Conservation (phyloP, 768 basidiomycete species). For the Galerina sulciceps region DNA sequence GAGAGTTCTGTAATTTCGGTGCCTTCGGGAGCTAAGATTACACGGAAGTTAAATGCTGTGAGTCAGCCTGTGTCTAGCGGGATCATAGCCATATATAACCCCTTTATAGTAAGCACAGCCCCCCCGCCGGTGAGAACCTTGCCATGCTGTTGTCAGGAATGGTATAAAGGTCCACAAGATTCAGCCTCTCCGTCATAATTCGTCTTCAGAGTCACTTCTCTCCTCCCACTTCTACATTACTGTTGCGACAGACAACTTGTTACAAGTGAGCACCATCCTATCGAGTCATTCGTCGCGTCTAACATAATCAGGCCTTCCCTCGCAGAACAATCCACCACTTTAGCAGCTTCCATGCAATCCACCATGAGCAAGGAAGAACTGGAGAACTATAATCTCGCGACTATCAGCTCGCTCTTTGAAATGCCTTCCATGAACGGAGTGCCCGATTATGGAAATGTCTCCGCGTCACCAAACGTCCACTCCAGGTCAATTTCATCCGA, state of each 20-base stretch:
- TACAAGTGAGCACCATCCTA: background rate
- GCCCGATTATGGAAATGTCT: background rate
- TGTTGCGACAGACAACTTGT: background rate
- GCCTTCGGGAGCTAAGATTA: too few species aligned
- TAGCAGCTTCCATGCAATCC: constrained; percentile 6
- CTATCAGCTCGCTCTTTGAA: constrained; percentile 13
- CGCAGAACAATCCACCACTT: background rate
- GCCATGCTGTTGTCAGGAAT: too few species aligned
- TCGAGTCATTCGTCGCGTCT: background rate
- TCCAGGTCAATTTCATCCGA: constrained; percentile 14
- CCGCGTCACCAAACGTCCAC: constrained; percentile 6
- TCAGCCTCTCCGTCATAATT: too few species aligned
- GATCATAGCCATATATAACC: too few species aligned
- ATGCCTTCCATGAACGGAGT: constrained; percentile 6
- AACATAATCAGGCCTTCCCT: background rate
- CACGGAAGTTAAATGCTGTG: too few species aligned
- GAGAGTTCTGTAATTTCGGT: too few species aligned
- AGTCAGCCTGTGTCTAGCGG: too few species aligned
- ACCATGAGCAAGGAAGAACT: constrained; percentile 15
- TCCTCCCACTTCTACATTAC: background rate
- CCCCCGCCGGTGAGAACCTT: too few species aligned
- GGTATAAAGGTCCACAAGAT: too few species aligned
- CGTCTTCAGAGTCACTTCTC: background rate
- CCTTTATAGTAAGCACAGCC: too few species aligned
- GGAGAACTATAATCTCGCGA: constrained; percentile 5